Evolutionary conservation across 345 rosid species (phyloP).

Genomic region (Pugionium cornutum): DNA sequence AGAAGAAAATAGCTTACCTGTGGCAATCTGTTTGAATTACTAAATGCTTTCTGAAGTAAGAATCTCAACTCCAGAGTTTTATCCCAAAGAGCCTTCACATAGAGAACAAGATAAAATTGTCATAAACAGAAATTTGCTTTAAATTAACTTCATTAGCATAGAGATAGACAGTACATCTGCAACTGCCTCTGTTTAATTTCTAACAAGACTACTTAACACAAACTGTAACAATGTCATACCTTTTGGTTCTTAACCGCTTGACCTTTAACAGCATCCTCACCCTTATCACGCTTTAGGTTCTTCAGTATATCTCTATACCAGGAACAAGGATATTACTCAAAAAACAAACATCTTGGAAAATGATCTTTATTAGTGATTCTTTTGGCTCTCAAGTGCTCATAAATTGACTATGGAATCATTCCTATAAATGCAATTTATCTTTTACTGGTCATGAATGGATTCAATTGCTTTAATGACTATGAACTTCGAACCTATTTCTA

Average conservation of each 20-base stretch:
- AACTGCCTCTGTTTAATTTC: neutral
- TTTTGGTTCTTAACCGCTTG: slow-evolving; percentile 89
- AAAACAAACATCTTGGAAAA: neutral
- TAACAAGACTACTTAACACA: neutral
- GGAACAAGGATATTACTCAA: slow-evolving; percentile 12
- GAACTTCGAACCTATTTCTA: slow-evolving; percentile 2
- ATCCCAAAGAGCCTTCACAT: slow-evolving; percentile 75
- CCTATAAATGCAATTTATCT: neutral
- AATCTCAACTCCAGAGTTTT: slow-evolving; percentile 76
- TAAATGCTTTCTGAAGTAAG: slow-evolving; percentile 84
- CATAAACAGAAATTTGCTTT: neutral
- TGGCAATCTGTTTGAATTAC: slow-evolving; percentile 76
- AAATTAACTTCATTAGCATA: slow-evolving; percentile 8
- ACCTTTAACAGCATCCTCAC: slow-evolving; percentile 85
- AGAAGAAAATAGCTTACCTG: slow-evolving; percentile 48
- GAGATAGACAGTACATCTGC: neutral
- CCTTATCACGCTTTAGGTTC: slow-evolving; percentile 73
- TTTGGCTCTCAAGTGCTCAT: neutral
- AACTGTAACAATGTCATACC: slow-evolving; percentile 41
- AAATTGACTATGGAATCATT: too few relatives aligned
- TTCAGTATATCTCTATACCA: slow-evolving; percentile 59
- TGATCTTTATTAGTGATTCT: neutral
- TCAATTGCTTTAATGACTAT: neutral
- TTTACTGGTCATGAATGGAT: neutral
- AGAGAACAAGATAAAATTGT: slow-evolving; percentile 8